phyloP scores from a whole-genome alignment of 176 grass and related monocot species.

The Zea luxurians region DNA sequence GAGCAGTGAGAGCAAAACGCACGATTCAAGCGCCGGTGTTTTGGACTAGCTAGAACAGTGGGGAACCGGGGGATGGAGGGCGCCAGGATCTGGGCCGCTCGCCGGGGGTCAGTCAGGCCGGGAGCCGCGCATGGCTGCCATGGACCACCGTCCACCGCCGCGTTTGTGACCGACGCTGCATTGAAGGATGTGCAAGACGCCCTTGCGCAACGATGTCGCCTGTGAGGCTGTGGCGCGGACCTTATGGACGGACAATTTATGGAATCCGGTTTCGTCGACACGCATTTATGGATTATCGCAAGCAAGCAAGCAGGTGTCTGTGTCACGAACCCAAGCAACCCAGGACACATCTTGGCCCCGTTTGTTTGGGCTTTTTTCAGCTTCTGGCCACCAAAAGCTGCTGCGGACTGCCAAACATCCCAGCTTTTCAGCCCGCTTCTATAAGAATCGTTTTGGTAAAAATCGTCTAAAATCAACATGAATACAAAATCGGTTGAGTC shows the following conservation, averaged over 20 bases:
- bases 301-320: slow-evolving; percentile 20
- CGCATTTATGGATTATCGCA: slow-evolving; percentile 35
- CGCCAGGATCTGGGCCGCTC: slow-evolving; percentile 43
- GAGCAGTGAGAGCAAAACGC: slow-evolving; percentile 23
- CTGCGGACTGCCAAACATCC: too few relatives aligned
- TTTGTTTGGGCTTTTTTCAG: too few relatives aligned
- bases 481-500: too few relatives aligned
- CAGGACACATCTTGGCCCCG: slow-evolving; percentile 47
- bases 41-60: slow-evolving; percentile 34
- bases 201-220: slow-evolving; percentile 23
- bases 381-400: too few relatives aligned
- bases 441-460: too few relatives aligned
- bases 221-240: too few relatives aligned
- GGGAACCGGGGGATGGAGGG: slow-evolving; percentile 11
- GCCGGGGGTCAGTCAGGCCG: slow-evolving; percentile 22
- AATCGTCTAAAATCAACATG: too few relatives aligned
- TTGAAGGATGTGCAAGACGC: slow-evolving; percentile 40
- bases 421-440: too few relatives aligned
- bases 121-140: slow-evolving; percentile 6
- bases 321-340: slow-evolving; percentile 47
- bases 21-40: slow-evolving; percentile 43
- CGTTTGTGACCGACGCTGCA: slow-evolving; percentile 49
- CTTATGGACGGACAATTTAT: slow-evolving; percentile 43
- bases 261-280: slow-evolving; percentile 32
- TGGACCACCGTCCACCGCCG: slow-evolving; percentile 31